Percentiles rank a stretch among this genome's conserved stretches.
These are phyloP conservation scores for Bolboschoenus planiculmis DNA, from an alignment of 176 grass and related monocot genomes.

Conservation along the genomic window DNA sequence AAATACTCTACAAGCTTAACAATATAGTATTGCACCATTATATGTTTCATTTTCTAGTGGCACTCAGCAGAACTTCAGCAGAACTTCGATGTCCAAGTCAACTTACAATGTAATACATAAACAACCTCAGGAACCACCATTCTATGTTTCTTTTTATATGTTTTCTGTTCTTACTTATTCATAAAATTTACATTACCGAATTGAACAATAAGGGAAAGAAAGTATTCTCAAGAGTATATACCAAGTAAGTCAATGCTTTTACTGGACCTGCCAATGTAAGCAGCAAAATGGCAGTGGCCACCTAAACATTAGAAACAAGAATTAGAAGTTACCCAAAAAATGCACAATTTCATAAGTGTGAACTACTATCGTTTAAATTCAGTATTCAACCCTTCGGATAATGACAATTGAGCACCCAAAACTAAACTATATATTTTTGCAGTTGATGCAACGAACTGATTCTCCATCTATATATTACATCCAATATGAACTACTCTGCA, in stretches of 20 bases:
- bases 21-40: neutral
- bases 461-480: neutral
- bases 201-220: neutral
- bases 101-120: neutral
- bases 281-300: slow-evolving; percentile 76
- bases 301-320: slow-evolving; percentile 28
- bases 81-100: neutral
- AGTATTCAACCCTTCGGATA: neutral
- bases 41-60: neutral
- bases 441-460: neutral
- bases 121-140: neutral
- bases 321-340: neutral
- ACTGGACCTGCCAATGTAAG: slow-evolving; percentile 87
- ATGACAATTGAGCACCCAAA: neutral
- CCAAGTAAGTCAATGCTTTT: slow-evolving; percentile 82
- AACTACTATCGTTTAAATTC: neutral
- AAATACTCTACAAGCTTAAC: neutral
- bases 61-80: too few species aligned
- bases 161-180: neutral
- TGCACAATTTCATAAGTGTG: neutral
- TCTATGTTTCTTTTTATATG: neutral
- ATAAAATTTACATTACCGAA: neutral
- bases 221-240: slow-evolving; percentile 17
- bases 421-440: neutral
- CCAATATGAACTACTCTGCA: neutral